These are phyloP conservation scores for Colletotrichum eremochloae DNA, from an alignment of 2,329 filamentous ascomycete genomes.

Conservation along the genomic window DNA sequence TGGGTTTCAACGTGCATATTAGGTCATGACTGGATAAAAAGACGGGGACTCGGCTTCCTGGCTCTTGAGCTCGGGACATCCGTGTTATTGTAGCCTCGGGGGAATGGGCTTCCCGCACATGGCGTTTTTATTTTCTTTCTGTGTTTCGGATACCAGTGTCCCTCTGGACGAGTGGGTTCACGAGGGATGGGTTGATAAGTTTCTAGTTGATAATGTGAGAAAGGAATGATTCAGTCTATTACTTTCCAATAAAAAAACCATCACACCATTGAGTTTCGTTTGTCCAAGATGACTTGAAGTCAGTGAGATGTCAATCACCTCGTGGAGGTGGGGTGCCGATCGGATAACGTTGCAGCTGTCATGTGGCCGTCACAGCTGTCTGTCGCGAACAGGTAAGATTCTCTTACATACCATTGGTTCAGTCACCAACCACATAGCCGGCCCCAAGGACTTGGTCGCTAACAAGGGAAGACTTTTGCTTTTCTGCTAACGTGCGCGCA, in stretches of 20 bases:
- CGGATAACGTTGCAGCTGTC: constrained; percentile 41
- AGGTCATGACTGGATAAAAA: constrained; percentile 42
- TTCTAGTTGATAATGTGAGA: constrained; percentile 42
- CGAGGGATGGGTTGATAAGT: constrained; percentile 40
- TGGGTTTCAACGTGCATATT: constrained; percentile 40
- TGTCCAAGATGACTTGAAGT: background rate
- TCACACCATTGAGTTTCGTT: background rate
- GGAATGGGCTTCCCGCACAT: constrained; percentile 32
- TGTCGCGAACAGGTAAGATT: constrained; percentile 26
- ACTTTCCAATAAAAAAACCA: constrained; percentile 1
- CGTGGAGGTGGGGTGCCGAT: constrained; percentile 25
- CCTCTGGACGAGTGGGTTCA: constrained; percentile 28
- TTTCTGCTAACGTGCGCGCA: constrained; percentile 5
- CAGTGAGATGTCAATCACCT: constrained; percentile 32
- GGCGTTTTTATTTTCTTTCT: constrained; percentile 35
- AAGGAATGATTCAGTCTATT: constrained; percentile 33
- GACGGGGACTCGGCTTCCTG: constrained; percentile 35
- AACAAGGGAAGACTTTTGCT: constrained; percentile 7
- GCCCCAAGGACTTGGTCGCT: constrained; percentile 15
- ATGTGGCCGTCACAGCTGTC: constrained; percentile 28
- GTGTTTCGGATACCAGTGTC: constrained; percentile 40
- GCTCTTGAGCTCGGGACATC: constrained; percentile 14
- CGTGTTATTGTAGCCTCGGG: constrained; percentile 18
- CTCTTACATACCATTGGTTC: constrained; percentile 13
- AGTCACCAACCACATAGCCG: constrained; percentile 10